phyloP scores from a whole-genome alignment of 345 rosid species.

The Geranium rotundifolium region DNA sequence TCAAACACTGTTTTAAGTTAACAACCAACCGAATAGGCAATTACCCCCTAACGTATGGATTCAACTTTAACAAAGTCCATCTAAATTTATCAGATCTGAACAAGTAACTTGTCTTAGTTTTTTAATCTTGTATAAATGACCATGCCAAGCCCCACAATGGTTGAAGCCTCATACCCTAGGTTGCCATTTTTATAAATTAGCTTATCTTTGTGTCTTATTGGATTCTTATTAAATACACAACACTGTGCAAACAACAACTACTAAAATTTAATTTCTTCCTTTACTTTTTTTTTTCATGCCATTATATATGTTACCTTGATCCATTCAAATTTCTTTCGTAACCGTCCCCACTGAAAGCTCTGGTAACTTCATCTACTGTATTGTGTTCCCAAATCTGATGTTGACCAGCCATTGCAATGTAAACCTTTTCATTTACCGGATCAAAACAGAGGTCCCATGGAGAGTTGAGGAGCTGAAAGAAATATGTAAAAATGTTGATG shows the following conservation, averaged over 20 bases:
- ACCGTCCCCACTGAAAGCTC: slow-evolving; percentile 86
- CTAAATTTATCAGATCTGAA: not conserved
- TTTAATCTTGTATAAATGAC: too few relatives aligned
- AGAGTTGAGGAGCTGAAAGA: slow-evolving; percentile 71
- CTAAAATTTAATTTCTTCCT: not conserved
- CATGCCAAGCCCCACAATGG: too few relatives aligned
- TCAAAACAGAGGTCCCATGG: slow-evolving; percentile 93
- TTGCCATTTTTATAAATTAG: too few relatives aligned
- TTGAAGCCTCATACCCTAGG: too few relatives aligned
- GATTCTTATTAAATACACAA: not conserved
- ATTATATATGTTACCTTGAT: slow-evolving; percentile 38
- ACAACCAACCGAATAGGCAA: not conserved
- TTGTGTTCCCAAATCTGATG: slow-evolving; percentile 94
- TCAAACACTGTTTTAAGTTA: not conserved
- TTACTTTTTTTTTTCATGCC: not conserved
- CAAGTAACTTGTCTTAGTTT: not conserved
- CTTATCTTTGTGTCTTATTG: not conserved
- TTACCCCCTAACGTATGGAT: not conserved
- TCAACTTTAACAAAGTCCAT: not conserved
- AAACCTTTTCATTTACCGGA: slow-evolving; percentile 59
- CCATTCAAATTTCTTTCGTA: slow-evolving; percentile 90
- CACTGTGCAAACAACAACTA: not conserved
- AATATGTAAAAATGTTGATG: slow-evolving; percentile 2
- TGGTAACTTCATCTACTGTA: slow-evolving; percentile 47
- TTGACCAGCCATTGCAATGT: slow-evolving; percentile 91